phyloP scores from a whole-genome alignment of 2,329 filamentous ascomycete genomes.

The Aspergillus sp. region DNA sequence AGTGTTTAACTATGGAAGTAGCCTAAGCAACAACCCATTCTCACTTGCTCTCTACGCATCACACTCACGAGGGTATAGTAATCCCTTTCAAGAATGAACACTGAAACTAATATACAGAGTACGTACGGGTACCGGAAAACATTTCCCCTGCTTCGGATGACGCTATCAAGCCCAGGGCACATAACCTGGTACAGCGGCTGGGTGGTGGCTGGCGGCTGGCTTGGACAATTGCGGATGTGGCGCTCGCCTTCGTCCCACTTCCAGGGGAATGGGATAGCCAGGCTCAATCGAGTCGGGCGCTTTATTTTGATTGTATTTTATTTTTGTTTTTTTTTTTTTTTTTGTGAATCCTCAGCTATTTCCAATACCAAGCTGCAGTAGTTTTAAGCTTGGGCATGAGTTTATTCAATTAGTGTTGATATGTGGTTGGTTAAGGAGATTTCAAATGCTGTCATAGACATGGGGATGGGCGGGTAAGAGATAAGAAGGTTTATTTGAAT shows the following conservation, averaged over 20 bases:
- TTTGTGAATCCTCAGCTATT: too few relatives aligned
- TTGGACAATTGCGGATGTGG: not conserved
- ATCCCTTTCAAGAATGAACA: too few relatives aligned
- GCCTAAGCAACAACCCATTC: too few relatives aligned
- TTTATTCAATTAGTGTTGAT: too few relatives aligned
- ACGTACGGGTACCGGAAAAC: not conserved
- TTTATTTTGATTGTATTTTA: not conserved
- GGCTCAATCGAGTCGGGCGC: too few relatives aligned
- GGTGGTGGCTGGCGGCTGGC: slow-evolving; percentile 3
- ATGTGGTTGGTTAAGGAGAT: not conserved
- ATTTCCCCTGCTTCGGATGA: not conserved
- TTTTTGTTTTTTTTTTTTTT: not conserved
- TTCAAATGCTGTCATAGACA: not conserved
- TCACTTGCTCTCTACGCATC: too few relatives aligned
- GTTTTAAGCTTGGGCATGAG: not conserved
- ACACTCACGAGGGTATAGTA: too few relatives aligned
- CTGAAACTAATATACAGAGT: too few relatives aligned
- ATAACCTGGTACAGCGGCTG: not conserved
- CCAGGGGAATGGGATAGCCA: not conserved
- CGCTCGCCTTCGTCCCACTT: not conserved
- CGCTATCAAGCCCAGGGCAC: not conserved
- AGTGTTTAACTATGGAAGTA: too few relatives aligned
- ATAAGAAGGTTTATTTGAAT: not conserved
- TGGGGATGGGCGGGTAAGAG: not conserved
- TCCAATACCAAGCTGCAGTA: not conserved